Evolutionary conservation across 2,329 filamentous ascomycete genomes (phyloP), one percentile per base, ranked within the genome.

Genomic region (Sclerotiophoma versabilis): DNA sequence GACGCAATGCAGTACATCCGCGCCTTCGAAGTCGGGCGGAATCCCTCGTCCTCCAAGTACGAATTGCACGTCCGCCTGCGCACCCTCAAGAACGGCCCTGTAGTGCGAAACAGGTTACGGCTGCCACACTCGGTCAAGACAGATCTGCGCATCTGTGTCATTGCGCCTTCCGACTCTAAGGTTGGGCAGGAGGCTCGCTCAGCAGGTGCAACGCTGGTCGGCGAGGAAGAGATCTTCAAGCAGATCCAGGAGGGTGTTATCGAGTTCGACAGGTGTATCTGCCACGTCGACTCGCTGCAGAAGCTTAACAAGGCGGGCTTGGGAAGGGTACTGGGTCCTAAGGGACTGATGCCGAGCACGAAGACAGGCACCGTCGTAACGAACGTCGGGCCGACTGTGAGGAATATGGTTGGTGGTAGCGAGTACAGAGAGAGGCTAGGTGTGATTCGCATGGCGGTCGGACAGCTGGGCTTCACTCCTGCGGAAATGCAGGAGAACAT

Each of bases 1-100:
- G 95, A 99, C 80, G 96, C 95, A 14, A 95, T 99, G 86, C 86
- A 93, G 91, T 95, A 96, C 74, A 86, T 99, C 62, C 91, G 92
- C 69, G 93, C 95, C 41, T 87, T 89, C 70, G 95, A 99, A 84
- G 93, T 97, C 66, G 93, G 95, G 70, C 86, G 86, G 47, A 84
- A 88, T 42, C 89, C 91, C 3, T 82, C 83, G 2, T 80, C 82
- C 10, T 81, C 87, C 64, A 98, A 97, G 76, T 99, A 99, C 80
- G 95, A 98, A 75, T 69, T 98, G 44, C 84, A 91, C 68, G 80
- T 99, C 66, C 92, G 89, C 70, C 80, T 99, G 59, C 88, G 88
- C 69, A 92, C 93, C 1, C 82, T 86, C 64, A 93, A 93, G 75
- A 93, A 92, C 76, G 92, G 93, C 0, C 89, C 93, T 15, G 87